Evolutionary conservation across 139 green algal genomes (phyloP), one percentile per base, ranked within the genome.

Genomic region (Coccomyxa sp.): DNA sequence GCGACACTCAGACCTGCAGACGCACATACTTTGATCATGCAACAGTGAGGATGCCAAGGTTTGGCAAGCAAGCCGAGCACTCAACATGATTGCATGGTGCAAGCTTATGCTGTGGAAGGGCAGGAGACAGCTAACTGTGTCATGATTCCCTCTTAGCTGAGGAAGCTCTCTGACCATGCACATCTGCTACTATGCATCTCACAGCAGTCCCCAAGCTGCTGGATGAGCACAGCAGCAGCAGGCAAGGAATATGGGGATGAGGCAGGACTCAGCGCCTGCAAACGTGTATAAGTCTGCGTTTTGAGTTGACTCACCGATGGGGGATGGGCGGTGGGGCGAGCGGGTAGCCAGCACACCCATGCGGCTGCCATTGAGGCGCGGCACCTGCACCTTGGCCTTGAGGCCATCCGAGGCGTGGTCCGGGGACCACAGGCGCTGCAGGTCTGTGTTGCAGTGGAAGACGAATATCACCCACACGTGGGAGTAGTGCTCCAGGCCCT

Each of bases 391-490:
- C 81, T 95, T 94, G 50, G 78, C 87, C 78, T 93, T 93, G 33
- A 93, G 76, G n/a, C 82, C 80, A 6, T 50, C 68, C 8, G 34
- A 58, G 34, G 27, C 38, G 27, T 35, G 24, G 27, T 18, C 34
- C 14, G 29, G 35, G 29, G 34, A 16, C 83, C 80, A 85, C 29
- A 88, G 64, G 33, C 71, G 64, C n/a, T 84, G 75, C 58, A 88
- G 70, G 87, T 93, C 88, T 73, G 95, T 98, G 89, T 99, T 99
- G 24, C 87, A 69, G 71, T 98, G 92, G 84, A 99, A 99, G 0
- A 98, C 83, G 83, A 97, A 99, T 3, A 99, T 78, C 41, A 99
- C 72, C 95, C 95, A 98, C 73, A 83, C 90, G 84, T 99, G 95
- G 33, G 82, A 92, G 87, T 93, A 99, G 72, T 91, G 76, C 73